Evolutionary conservation across 306 rosid species (phyloP), one percentile per base, ranked within the genome.

Genomic region (Boehmeria nivea): DNA sequence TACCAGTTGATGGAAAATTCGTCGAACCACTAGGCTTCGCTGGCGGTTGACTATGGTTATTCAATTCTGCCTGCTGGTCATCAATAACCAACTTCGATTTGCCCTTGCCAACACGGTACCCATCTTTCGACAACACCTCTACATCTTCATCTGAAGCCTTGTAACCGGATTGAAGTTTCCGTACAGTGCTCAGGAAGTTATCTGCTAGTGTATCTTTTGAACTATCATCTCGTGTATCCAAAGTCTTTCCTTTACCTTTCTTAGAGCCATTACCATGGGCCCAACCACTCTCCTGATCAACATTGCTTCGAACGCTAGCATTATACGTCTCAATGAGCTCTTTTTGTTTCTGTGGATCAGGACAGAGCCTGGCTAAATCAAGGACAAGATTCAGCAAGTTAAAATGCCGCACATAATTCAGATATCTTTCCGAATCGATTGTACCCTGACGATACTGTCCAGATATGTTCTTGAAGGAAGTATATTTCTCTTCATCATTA

Each of bases 331-430:
- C 84, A 28, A 91, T 48, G 20, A 91, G 95, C 76, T 91, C 95
- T 77, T 52, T 78, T 77, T 83, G 95, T 75, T 91, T 91, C 63
- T 13, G 78, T 26, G 72, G 0, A 65, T 91, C 94, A 7, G 99
- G 99, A 55, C 91, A 87, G 18, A 87, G 80, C 63, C 83, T 83
- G 59, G 96, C 96, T 72, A 91, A 64, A 49, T 91, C 96, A 51
- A 53, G 81, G 60, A 87, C 83, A 67, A 91, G 94, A 83, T 85
- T 87, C 51, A 85, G 71, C 86, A 91, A 61, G 64, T 95, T 93
- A 72, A 82, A 87, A 74, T 81, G 79, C 77, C 64, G 78, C 54
- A 91, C 95, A 60, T 17, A 85, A 59, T 79, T 86, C 79, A 91
- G 61, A 70, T 91, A 91, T 37, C 67, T 53, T 45, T 40, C 75